These are phyloP conservation scores for Leonotis leonurus DNA, from an alignment of 257 asterid genomes.

Conservation along the genomic window DNA sequence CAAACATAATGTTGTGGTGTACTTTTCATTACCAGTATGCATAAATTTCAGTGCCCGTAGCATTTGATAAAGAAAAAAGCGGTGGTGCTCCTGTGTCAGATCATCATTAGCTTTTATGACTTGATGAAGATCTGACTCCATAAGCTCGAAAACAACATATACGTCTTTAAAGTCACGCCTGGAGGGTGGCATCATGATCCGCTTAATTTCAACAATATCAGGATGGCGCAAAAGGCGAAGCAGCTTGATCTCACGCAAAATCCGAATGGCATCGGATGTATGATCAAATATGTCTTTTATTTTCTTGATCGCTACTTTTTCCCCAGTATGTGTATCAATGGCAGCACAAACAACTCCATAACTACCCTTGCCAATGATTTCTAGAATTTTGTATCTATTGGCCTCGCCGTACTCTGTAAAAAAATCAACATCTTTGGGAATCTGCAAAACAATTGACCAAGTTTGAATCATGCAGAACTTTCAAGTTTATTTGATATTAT, in stretches of 20 bases:
- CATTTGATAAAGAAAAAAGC: conserved; percentile 91
- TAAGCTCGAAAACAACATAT: conserved; percentile 86
- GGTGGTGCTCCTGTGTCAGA: conserved; percentile 84
- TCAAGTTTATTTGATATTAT: background rate
- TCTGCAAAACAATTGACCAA: conserved; percentile 35
- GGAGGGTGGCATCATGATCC: conserved; percentile 87
- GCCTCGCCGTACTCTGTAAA: conserved; percentile 88
- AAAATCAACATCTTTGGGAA: conserved; percentile 55
- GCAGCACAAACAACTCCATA: conserved; percentile 97
- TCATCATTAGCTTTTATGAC: conserved; percentile 94
- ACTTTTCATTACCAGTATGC: conserved; percentile 70
- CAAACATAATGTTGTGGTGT: background rate
- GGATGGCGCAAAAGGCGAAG: conserved; percentile 83
- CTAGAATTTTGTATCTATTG: conserved; percentile 72
- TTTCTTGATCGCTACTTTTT: conserved; percentile 89
- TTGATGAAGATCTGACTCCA: conserved; percentile 98
- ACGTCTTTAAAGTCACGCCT: conserved; percentile 78
- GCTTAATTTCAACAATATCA: conserved; percentile 86
- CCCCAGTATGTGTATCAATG: conserved; percentile 78
- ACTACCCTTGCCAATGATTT: conserved; percentile 86
- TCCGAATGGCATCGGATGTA: conserved; percentile 76
- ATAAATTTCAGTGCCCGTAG: conserved; percentile 76
- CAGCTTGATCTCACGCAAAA: conserved; percentile 81
- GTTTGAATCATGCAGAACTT: background rate
- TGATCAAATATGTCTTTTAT: conserved; percentile 80